These are phyloP conservation scores for Tetrahymena borealis DNA, from an alignment of 73 alveolate genomes.

Conservation along the genomic window DNA sequence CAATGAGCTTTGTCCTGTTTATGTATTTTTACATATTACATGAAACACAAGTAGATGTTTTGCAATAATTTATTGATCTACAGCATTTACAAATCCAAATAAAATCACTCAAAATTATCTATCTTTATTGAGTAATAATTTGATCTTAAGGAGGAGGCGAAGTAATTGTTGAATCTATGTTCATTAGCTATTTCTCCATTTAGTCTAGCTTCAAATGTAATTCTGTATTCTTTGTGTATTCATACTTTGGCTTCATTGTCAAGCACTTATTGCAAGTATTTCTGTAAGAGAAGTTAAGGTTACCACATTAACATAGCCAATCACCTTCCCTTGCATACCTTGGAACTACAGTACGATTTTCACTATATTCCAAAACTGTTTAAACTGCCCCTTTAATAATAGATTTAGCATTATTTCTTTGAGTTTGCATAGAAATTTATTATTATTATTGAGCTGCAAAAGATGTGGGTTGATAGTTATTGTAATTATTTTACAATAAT, in stretches of 20 bases:
- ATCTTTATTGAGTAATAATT: neutral
- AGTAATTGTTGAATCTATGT: neutral
- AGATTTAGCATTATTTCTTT: neutral
- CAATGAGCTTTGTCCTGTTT: neutral
- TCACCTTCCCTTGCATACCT: neutral
- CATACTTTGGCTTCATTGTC: neutral
- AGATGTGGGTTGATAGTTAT: neutral
- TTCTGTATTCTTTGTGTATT: neutral
- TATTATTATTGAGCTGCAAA: neutral
- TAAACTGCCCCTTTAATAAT: neutral
- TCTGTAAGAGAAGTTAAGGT: neutral
- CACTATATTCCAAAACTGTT: neutral
- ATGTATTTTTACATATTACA: neutral
- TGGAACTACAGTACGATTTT: neutral
- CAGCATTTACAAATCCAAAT: neutral
- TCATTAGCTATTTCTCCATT: neutral
- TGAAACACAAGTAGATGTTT: neutral
- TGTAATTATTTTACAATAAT: neutral
- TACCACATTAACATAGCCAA: neutral
- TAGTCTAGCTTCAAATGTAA: neutral
- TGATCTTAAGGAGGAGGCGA: neutral
- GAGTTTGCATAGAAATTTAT: neutral
- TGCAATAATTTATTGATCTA: neutral
- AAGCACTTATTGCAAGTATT: neutral
- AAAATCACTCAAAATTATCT: neutral